Evolutionary conservation across 2,329 filamentous ascomycete genomes (phyloP), one percentile per base, ranked within the genome.

Genomic region (Fusarium xylarioides): DNA sequence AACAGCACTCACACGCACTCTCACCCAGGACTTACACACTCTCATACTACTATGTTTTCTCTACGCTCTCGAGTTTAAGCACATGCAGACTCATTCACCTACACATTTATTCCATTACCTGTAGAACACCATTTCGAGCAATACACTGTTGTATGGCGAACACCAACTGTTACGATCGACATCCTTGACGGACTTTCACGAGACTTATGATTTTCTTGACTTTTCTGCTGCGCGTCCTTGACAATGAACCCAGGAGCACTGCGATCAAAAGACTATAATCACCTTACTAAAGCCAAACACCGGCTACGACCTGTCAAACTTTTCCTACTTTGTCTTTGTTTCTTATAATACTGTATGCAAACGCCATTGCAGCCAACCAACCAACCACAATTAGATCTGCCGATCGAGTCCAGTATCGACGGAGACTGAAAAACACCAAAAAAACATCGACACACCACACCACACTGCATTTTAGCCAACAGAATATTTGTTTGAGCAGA

Each of bases 1-100:
- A 85, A 61, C 76, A 79, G 63, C 76, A 84, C 68, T 38, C 79
- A 80, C 38, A 70, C 79, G 32, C 83, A 85, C 68, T 77, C 80
- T 18, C 77, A 82, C 28, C 80, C 82, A 18, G 81, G 78, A 59
- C 79, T 80, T 19, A 82, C 82, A n/a, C 70, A 79, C 30, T 75
- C 81, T 43, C 78, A 79, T 47, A 82, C 82, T 18, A 79, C 83
- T 12, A 76, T 80, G 77, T 78, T 79, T 58, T 81, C 83, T 46
- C 69, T 80, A 52, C 81, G 80, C 57, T 80, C 83, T 66, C 81
- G 81, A 63, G 73, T 79, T 28, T 85, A 78, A 77, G 63, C 50
- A n/a, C 14, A 40, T 21, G 35, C 58, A 56, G 54, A 55, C 54
- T 28, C 35, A 50, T 68, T n/a, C 32, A 68, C 43, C 53, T 68